Evolutionary conservation across 495 filamentous ascomycete species (phyloP).

Genomic region (Barbatosphaeria neglecta): DNA sequence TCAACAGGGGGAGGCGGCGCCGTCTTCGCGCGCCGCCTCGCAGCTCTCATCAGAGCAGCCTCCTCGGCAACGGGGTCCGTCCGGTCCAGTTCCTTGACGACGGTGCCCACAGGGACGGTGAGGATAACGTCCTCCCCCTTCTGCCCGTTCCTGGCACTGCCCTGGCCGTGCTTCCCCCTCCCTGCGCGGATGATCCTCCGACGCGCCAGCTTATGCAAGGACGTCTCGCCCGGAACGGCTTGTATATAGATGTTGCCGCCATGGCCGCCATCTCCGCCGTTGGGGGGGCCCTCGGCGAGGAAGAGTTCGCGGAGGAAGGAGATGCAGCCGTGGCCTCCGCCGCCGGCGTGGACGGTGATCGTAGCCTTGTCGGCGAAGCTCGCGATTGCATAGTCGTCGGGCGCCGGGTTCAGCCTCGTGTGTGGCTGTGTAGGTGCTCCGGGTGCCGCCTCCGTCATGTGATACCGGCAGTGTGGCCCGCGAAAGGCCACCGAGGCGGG

Average conservation of each 20-base stretch:
- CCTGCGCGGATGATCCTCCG: constrained; percentile 65
- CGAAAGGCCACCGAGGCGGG: constrained; percentile 3
- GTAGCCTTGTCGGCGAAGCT: constrained; percentile 80
- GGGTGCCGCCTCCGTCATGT: constrained; percentile 12
- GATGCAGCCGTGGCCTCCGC: constrained; percentile 83
- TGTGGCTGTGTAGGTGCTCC: neutral
- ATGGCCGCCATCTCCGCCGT: constrained; percentile 87
- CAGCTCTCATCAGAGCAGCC: constrained; percentile 14
- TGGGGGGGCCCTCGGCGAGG: constrained; percentile 78
- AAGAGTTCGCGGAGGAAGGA: constrained; percentile 88
- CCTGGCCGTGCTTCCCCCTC: constrained; percentile 73
- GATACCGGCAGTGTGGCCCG: constrained; percentile 9
- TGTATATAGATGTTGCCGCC: constrained; percentile 93
- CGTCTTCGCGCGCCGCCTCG: constrained; percentile 9
- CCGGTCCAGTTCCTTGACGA: constrained; percentile 70
- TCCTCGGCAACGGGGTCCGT: constrained; percentile 67
- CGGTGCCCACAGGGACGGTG: constrained; percentile 83
- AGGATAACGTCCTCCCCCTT: constrained; percentile 80
- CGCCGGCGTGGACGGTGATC: constrained; percentile 61
- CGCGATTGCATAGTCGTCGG: constrained; percentile 69
- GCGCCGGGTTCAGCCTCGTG: constrained; percentile 62
- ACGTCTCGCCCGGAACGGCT: constrained; percentile 79
- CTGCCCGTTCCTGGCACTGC: constrained; percentile 66
- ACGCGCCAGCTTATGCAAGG: constrained; percentile 81
- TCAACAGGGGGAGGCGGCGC: neutral